These are phyloP conservation scores for Inga oerstediana DNA, from an alignment of 306 rosid genomes.

Conservation along the genomic window DNA sequence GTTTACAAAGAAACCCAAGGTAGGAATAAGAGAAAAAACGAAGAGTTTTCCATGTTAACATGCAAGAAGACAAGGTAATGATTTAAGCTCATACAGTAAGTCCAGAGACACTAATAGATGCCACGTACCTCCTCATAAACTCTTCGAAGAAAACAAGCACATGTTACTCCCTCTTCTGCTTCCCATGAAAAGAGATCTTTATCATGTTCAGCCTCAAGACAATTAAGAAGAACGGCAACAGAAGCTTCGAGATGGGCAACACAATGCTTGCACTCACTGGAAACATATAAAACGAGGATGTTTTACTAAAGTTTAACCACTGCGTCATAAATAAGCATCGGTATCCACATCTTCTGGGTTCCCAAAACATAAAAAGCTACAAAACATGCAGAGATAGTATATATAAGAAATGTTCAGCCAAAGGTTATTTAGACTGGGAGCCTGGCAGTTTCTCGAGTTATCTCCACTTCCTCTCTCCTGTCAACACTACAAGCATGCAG, in stretches of 20 bases:
- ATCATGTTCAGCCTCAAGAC: slow-evolving; percentile 69
- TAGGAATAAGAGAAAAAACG: slow-evolving; percentile 11
- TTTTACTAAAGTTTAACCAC: slow-evolving; percentile 3
- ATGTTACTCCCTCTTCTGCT: slow-evolving; percentile 78
- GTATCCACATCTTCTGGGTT: slow-evolving; percentile 7
- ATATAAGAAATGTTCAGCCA: not conserved
- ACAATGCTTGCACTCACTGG: slow-evolving; percentile 70
- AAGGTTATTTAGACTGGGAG: not conserved
- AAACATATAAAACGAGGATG: slow-evolving; percentile 32
- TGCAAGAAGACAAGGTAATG: slow-evolving; percentile 10
- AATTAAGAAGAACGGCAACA: slow-evolving; percentile 72
- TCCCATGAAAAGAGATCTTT: slow-evolving; percentile 70
- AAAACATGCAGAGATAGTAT: slow-evolving; percentile 5
- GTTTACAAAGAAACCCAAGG: slow-evolving; percentile 21
- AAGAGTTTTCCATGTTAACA: slow-evolving; percentile 11
- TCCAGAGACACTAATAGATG: slow-evolving; percentile 15
- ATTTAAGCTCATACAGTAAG: not conserved
- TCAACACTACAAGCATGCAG: not conserved
- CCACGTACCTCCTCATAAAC: slow-evolving; percentile 83
- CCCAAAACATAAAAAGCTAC: slow-evolving; percentile 17
- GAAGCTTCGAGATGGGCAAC: slow-evolving; percentile 79
- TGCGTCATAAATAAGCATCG: slow-evolving; percentile 6
- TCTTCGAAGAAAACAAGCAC: slow-evolving; percentile 79
- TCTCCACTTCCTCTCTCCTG: not conserved
- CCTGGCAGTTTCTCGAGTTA: not conserved